Percentiles rank a stretch among this genome's conserved stretches.
These are phyloP conservation scores for Aleurites moluccanus DNA, from an alignment of 441 rosid genomes.

Conservation along the genomic window DNA sequence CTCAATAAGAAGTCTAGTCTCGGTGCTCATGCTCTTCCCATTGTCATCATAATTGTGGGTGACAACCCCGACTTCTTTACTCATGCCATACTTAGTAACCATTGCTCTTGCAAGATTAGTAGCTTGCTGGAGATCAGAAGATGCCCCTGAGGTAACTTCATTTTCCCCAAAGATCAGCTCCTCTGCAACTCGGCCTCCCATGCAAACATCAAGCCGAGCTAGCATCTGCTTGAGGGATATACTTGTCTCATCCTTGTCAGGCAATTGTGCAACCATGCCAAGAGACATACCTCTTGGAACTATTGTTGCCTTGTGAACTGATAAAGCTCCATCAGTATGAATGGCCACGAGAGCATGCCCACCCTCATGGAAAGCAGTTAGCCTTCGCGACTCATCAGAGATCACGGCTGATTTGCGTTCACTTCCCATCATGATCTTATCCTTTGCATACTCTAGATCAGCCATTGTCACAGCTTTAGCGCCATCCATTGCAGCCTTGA, in stretches of 20 bases:
- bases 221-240: constrained; percentile 87
- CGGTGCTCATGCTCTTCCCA: constrained; percentile 94
- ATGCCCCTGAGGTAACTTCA: constrained; percentile 88
- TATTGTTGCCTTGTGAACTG: constrained; percentile 94
- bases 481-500: constrained; percentile 98
- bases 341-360: constrained; percentile 97
- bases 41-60: constrained; percentile 74
- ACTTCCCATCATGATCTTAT: constrained; percentile 95
- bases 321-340: constrained; percentile 87
- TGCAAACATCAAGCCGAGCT: constrained; percentile 86
- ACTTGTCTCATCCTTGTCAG: constrained; percentile 75
- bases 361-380: constrained; percentile 93
- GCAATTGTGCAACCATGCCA: constrained; percentile 91
- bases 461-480: constrained; percentile 83
- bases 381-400: constrained; percentile 67
- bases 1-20: constrained; percentile 87
- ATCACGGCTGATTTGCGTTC: constrained; percentile 94
- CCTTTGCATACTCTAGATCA: constrained; percentile 91
- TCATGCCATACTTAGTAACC: constrained; percentile 96
- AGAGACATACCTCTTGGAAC: constrained; percentile 93
- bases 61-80: constrained; percentile 84
- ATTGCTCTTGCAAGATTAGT: constrained; percentile 76
- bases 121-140: constrained; percentile 76
- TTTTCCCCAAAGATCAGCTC: constrained; percentile 92
- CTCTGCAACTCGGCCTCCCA: constrained; percentile 96